These are phyloP conservation scores for Pleurotus tuber-regium DNA, from an alignment of 768 basidiomycete genomes.

Conservation along the genomic window DNA sequence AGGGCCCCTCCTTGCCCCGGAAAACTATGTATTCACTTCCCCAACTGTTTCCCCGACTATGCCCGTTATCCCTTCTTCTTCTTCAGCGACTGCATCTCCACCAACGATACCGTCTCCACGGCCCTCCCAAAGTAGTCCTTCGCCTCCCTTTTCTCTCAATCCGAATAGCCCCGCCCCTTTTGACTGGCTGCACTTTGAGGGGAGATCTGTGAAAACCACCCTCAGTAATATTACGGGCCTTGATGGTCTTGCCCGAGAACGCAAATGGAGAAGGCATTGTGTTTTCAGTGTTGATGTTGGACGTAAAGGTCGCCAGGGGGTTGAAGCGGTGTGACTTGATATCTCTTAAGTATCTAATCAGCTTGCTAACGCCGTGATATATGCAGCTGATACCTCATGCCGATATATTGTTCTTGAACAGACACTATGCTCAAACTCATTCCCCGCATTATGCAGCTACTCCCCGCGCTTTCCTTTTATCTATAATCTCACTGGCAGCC, in stretches of 20 bases:
- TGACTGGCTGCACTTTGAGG: constrained; percentile 87
- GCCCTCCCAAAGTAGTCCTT: constrained; percentile 27
- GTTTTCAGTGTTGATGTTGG: constrained; percentile 82
- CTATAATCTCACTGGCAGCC: constrained; percentile 62
- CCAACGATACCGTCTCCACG: constrained; percentile 28
- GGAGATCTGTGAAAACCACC: constrained; percentile 76
- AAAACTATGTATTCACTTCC: constrained; percentile 57
- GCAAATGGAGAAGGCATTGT: constrained; percentile 80
- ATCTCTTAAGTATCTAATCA: constrained; percentile 14
- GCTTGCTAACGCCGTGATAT: constrained; percentile 3
- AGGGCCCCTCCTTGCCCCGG: constrained; percentile 79
- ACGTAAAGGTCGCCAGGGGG: constrained; percentile 68
- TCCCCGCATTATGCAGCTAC: constrained; percentile 58
- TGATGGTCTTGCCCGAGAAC: constrained; percentile 78
- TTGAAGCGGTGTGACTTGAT: constrained; percentile 61
- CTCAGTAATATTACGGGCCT: constrained; percentile 74
- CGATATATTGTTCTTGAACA: constrained; percentile 79
- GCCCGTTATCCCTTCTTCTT: constrained; percentile 28
- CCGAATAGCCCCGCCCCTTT: constrained; percentile 72
- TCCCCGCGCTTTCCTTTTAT: constrained; percentile 76
- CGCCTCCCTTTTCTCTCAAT: constrained; percentile 32
- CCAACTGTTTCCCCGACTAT: constrained; percentile 25
- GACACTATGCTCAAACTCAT: constrained; percentile 65
- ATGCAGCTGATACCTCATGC: constrained; percentile 75
- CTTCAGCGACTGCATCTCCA: constrained; percentile 31